Base-by-base conservation (phyloP, 2,329 filamentous ascomycete genomes). In the Phialocephala sp. region DNA sequence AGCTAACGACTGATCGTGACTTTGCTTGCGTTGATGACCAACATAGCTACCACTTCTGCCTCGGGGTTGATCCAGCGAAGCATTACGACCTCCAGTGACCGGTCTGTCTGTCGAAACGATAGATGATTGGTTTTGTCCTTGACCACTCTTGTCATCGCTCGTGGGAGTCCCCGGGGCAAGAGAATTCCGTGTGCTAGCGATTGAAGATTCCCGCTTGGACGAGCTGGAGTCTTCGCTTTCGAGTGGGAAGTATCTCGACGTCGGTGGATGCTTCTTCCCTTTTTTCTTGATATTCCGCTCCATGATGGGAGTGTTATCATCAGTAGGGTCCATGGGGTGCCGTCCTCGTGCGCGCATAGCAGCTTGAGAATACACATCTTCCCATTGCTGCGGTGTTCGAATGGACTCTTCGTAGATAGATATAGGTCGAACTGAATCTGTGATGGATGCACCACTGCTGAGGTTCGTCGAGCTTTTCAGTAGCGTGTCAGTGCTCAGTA, bases 311-410 rank as follows among this genome's bases (percentile, higher is more conserved):
- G 43, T 60, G 18, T 64, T 57, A 6, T 68, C 65, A 36, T 67
- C 59, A 15, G 59, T 32, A 1, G 39, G 22, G 11, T 32, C 35
- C 6, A 39, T 24, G 47, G 61, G 39, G 35, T 15, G 24, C n/a
- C 27, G 22, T 22, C 14, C 32, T 54, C 60, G 56, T 24, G 66
- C 39, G 1, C 56, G 39, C 0, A 47, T 50, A 22, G 65, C 63
- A 18, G 64, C 60, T 58, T 66, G 63, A 22, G 63, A 50, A 57
- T 66, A 64, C 24, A 67, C 52, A 8, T 59, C 32, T 45, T 72
- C 69, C 66, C 67, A 69, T 60, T 70, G 66, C 36, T 60, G 62
- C 18, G 68, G 63, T 9, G 64, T 65, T 22, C 63, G 63, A 18
- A 60, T 50, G 1, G 64, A 62, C 12, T 70, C 66, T 11, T 66